A percentile compares a stretch with the other conserved stretches of the same genome.
phyloP scores from a whole-genome alignment of 345 rosid species.

The Salix dunnii region DNA sequence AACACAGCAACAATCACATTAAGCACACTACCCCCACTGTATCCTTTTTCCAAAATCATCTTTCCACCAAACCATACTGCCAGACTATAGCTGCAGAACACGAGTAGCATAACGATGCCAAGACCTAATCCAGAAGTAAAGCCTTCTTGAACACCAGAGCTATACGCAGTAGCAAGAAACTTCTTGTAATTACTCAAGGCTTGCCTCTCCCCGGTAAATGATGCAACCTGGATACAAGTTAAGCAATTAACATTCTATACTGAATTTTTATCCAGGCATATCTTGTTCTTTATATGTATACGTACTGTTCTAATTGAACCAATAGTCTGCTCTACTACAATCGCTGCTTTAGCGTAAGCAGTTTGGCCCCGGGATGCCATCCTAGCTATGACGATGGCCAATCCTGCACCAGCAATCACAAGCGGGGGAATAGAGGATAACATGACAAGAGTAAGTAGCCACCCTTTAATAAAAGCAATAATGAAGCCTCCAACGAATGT shows the following conservation, averaged over 20 bases:
- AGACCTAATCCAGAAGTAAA: conserved; percentile 52
- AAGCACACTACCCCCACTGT: conserved; percentile 54
- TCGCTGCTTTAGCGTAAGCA: conserved; percentile 79
- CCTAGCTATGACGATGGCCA: conserved; percentile 51
- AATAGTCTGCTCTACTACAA: conserved; percentile 77
- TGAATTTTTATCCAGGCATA: not conserved
- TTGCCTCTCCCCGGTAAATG: conserved; percentile 64
- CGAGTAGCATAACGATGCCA: conserved; percentile 31
- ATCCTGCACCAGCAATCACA: conserved; percentile 52
- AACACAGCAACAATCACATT: conserved; percentile 51
- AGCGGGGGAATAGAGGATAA: conserved; percentile 62
- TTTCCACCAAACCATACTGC: conserved; percentile 66
- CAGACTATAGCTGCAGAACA: conserved; percentile 46
- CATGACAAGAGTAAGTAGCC: conserved; percentile 86
- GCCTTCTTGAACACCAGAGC: conserved; percentile 52
- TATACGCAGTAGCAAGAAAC: conserved; percentile 45
- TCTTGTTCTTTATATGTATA: not conserved
- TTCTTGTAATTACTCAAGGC: conserved; percentile 53
- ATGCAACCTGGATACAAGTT: conserved; percentile 50
- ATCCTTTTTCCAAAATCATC: conserved; percentile 58
- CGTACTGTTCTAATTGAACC: conserved; percentile 83
- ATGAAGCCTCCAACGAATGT: conserved; percentile 80
- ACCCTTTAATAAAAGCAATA: conserved; percentile 69
- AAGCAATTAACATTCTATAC: not conserved
- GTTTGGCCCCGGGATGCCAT: conserved; percentile 66